Base-by-base conservation (phyloP, 352 stramenopile genomes). In the Phytopythium delawarense region DNA sequence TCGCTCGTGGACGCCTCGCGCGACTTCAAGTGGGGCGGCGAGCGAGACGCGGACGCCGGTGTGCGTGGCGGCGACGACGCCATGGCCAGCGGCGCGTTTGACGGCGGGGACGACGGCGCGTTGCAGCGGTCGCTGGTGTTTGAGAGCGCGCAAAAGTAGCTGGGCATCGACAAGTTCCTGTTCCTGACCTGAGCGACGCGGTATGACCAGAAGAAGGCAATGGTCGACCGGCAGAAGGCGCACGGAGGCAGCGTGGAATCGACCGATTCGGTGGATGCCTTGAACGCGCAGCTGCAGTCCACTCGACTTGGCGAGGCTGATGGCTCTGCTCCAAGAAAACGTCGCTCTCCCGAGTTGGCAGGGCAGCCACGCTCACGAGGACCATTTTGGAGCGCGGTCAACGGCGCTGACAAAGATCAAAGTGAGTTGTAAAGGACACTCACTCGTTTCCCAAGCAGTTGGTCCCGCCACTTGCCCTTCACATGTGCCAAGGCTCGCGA, bases 161-260 rank as follows among this genome's bases (percentile, higher is more conserved):
- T 93, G 63, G 82, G 82, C 23, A 73, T 89, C 37, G 76, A 90
- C 66, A 75, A 86, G 53, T 92, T 90, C 59, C 15, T 91, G 51
- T 57, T 91, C 15, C 66, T 91, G 32, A 86, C 64, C 39, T 74
- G 72, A 23, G 65, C 61, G 59, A 70, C 76, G 45, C 65, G 70
- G 57, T 42, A 61, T 20, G 51, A 57, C 15, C 48, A 67, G 40
- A 52, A 71, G 53, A 60, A 60, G 54, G 4, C 37, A 39, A 13
- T 23, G 21, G 37, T 5, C 21, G 42, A n/a, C 37, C 39, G 28
- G 15, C 35, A 48, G 34, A 40, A 51, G 54, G 15, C 23, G 28
- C 35, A 13, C n/a, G 54, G 34, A 25, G 42, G 39, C 20, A 52
- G 53, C n/a, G n/a, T 30, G 13, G 37, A 59, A 2, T 32, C 53